phyloP scores from a whole-genome alignment of 2,329 filamentous ascomycete genomes.

The Penicillium sp. region DNA sequence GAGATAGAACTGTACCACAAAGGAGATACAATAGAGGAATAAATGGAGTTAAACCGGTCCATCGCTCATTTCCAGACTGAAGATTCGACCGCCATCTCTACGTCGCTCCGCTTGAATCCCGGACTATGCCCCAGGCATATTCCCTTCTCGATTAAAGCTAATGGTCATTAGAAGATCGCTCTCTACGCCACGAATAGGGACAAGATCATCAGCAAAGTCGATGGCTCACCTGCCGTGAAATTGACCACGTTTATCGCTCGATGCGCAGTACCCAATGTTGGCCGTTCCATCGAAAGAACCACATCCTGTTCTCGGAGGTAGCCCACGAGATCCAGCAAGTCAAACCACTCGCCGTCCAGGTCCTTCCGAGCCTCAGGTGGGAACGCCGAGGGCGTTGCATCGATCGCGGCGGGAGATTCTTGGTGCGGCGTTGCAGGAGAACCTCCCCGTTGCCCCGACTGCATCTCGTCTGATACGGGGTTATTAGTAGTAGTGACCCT shows the following conservation, averaged over 20 bases:
- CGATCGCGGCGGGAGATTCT: too few relatives aligned
- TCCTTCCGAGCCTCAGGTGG: conserved; percentile 11
- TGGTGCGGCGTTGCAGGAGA: too few relatives aligned
- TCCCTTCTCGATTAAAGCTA: conserved; percentile 12
- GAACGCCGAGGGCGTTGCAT: background rate
- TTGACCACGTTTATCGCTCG: background rate
- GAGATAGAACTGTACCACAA: background rate
- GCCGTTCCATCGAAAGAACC: background rate
- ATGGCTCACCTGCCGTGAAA: background rate
- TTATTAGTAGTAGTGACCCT: background rate
- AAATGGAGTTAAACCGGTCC: too few relatives aligned
- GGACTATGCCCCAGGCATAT: conserved; percentile 24
- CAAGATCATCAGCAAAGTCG: too few relatives aligned
- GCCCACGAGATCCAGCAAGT: conserved; percentile 19
- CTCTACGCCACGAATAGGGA: background rate
- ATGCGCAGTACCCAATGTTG: too few relatives aligned
- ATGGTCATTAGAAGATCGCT: background rate
- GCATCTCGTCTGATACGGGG: background rate
- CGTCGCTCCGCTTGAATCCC: conserved; percentile 21
- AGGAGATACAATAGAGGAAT: background rate
- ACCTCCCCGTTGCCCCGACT: too few relatives aligned
- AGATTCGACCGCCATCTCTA: conserved; percentile 15
- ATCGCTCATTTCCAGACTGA: background rate
- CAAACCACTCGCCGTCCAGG: conserved; percentile 24
- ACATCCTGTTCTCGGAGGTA: conserved; percentile 21